A percentile compares a stretch with the other conserved stretches of the same genome.
Evolutionary conservation across 1,139 yeast species (phyloP).

Genomic region (Fermentozyma sake): DNA sequence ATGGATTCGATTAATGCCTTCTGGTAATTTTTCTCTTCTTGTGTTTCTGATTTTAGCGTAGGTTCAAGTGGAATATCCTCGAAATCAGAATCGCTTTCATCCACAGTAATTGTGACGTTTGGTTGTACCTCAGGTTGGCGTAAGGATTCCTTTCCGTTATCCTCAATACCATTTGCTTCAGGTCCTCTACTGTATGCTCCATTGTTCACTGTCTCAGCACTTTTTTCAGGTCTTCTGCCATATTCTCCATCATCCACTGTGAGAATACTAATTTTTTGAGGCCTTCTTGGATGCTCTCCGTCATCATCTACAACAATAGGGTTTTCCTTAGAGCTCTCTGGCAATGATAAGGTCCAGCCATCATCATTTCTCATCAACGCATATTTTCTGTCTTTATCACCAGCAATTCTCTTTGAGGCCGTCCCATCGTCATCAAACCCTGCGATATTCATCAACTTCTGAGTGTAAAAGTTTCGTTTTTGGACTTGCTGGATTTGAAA

Average conservation of each 20-base stretch:
- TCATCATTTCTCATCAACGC: conserved; percentile 70
- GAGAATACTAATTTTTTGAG: too few species aligned
- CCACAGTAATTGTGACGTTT: conserved; percentile 10
- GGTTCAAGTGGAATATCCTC: conserved; percentile 17
- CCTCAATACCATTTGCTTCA: not conserved
- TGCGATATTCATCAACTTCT: conserved; percentile 74
- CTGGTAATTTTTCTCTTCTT: conserved; percentile 27
- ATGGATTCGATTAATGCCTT: conserved; percentile 35
- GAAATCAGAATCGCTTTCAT: conserved; percentile 17
- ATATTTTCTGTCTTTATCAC: conserved; percentile 77
- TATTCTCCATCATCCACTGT: not conserved
- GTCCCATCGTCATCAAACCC: conserved; percentile 71
- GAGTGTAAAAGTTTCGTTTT: conserved; percentile 86
- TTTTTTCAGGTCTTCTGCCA: not conserved
- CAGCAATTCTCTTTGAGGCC: conserved; percentile 63
- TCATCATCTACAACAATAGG: conserved; percentile 45
- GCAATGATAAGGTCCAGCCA: conserved; percentile 82
- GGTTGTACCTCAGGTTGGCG: not conserved
- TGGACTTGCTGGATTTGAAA: conserved; percentile 93
- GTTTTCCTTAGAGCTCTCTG: conserved; percentile 31
- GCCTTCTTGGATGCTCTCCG: conserved; percentile 10
- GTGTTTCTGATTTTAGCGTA: conserved; percentile 14
- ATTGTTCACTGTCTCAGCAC: not conserved
- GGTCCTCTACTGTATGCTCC: not conserved
- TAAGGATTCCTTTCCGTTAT: too few species aligned